Base-by-base conservation (phyloP, 225 moss, liverwort and hornwort species). In the Asterella californica region DNA sequence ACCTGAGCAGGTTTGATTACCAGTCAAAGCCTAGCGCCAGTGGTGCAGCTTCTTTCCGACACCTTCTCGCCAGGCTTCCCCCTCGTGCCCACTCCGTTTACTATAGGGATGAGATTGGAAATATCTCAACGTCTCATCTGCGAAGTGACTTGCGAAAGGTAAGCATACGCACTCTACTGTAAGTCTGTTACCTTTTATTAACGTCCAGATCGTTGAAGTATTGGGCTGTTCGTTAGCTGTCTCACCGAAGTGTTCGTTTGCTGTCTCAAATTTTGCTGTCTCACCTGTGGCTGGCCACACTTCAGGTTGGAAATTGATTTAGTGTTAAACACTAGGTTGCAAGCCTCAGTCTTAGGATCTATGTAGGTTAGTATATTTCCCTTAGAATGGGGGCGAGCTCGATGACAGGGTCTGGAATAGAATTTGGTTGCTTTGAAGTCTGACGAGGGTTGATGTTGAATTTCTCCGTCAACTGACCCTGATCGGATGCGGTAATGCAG, bases 101-200 rank as follows among this genome's bases (percentile, higher is more conserved):
- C 65, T 96, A 96, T 78, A 89, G 96, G 70, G 96, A 96, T 83
- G 96, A 94, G 77, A 96, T 91, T 86, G 96, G 96, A 69, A 96
- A 96, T 85, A 94, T 96, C 65, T 96, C 96, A 42, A 96, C 96
- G 19, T 96, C 96, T 50, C 92, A 94, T 78, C 79, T 96, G 81
- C 88, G 91, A 65, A 88, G 83, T 30, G 96, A 96, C 60, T 88
- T 85, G 52, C 87, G 88, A 30, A 90, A 86, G 84, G 89, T 89
- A 75, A 6, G 37, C 55, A 19, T 78, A 53, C 30, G 5, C 52
- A 27, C 9, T 47, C 29, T 19, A 9, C 46, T 46, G 2, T 47
- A 9, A 42, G 22, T 12, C 57, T 24, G 42, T 32, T 65, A 29
- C 14, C 4, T 27, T 14, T 32, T 0, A 30, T 27, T 12, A 65